Base-by-base conservation (phyloP, 2,329 filamentous ascomycete species). In the Lizonia empirigonia region DNA sequence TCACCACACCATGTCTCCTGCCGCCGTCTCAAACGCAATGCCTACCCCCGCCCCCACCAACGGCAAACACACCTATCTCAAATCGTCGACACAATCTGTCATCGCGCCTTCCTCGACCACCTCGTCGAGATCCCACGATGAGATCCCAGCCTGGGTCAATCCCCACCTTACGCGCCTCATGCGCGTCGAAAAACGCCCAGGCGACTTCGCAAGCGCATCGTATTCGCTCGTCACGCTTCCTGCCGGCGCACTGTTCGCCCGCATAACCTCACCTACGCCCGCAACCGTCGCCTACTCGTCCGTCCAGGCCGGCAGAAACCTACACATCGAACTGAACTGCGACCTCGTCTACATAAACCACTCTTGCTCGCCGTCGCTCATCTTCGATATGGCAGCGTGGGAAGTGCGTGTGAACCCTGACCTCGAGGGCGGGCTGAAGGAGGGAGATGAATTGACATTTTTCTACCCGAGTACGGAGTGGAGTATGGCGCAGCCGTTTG, bases 381-480 rank as follows among this genome's bases (percentile, higher is more conserved):
- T 81, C 42, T 82, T 84, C 58, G 80, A 84, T 59, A 81, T 82
- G 73, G 47, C 49, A 34, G 47, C 56, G 4, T 69, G 67, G 66
- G 80, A 80, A 60, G 74, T 89, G 56, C 74, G 86, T 20, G 84
- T 82, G 9, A 82, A 81, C 6, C 81, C 55, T 7, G 64, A 64
- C 2, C 44, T 60, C 7, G 58, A 57, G 13, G 56, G 49, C 1
- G 71, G 69, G 0, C 41, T 73, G 44, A 71, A 66, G 27, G 66
- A 55, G 7, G 76, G 76, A 1, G 74, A 77, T 27, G 72, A 75
- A 44, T 53, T 78, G 35, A 74, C 74, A 68, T 90, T 89, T 76
- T 90, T 90, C 74, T 90, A 90, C 63, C 86, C 87, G 4, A 88
- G 85, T 45, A 89, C 86, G 1, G 87, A 90, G 73, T 90, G 86